These are phyloP conservation scores for Gracilariopsis chorda DNA, from an alignment of 23 red algal genomes.

Conservation along the genomic window DNA sequence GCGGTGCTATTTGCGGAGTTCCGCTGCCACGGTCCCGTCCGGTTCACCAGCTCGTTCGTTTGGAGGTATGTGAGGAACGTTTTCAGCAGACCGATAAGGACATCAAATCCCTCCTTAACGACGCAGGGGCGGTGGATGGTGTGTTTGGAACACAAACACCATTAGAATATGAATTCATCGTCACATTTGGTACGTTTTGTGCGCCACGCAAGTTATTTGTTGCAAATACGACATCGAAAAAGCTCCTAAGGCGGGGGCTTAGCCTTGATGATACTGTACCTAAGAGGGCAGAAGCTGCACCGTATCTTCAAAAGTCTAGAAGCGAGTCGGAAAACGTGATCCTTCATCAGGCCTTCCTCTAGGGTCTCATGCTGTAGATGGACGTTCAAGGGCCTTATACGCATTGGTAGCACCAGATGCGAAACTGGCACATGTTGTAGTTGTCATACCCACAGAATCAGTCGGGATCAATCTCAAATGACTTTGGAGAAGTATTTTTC, in stretches of 20 bases:
- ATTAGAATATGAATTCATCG: conserved; percentile 49
- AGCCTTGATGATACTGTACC: conserved; percentile 38
- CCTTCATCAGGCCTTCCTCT: conserved; percentile 69
- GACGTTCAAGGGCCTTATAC: conserved; percentile 44
- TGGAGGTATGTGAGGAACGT: conserved; percentile 57
- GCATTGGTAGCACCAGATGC: conserved; percentile 59
- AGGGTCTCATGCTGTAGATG: conserved; percentile 66
- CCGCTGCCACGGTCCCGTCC: conserved; percentile 39
- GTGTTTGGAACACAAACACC: conserved; percentile 55
- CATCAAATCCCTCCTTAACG: conserved; percentile 30
- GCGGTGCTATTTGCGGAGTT: conserved; percentile 10
- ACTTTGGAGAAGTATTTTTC: conserved; percentile 35
- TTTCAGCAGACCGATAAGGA: conserved; percentile 62
- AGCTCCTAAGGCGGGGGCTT: conserved; percentile 31
- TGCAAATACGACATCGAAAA: not conserved
- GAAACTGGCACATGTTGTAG: conserved; percentile 46
- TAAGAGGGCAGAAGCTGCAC: conserved; percentile 7
- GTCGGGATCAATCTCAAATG: conserved; percentile 34
- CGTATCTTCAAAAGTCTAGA: conserved; percentile 38
- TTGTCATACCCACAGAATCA: conserved; percentile 28
- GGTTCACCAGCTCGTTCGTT: conserved; percentile 31
- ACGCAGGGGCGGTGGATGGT: conserved; percentile 35
- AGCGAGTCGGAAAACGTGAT: not conserved
- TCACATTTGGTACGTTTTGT: conserved; percentile 40
- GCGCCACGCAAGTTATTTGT: conserved; percentile 3